A percentile compares a stretch with the other conserved stretches of the same genome.
Evolutionary conservation across 345 rosid genomes (phyloP).

Genomic region (Populus davidiana): DNA sequence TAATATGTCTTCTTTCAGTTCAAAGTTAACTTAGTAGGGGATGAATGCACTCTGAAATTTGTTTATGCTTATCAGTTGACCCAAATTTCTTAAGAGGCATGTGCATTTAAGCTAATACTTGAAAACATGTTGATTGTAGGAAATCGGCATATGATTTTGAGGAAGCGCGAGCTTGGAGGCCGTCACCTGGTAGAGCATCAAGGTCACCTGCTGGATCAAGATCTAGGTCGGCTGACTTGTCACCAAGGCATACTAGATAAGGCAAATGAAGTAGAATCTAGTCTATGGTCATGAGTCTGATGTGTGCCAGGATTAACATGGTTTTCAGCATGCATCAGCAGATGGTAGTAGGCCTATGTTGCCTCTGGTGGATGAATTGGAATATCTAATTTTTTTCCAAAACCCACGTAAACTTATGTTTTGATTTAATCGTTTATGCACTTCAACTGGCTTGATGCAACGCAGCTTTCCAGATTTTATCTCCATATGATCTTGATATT

Average conservation of each 20-base stretch:
- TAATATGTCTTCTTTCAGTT: neutral
- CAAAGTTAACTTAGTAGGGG: neutral
- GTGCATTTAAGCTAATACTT: neutral
- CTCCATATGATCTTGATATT: neutral
- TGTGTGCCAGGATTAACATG: neutral
- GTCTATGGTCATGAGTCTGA: neutral
- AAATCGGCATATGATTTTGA: slow-evolving; percentile 44
- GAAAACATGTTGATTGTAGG: slow-evolving; percentile 28
- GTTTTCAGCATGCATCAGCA: neutral
- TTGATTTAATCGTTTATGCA: neutral
- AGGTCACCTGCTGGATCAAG: slow-evolving; percentile 72
- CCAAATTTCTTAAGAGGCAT: neutral
- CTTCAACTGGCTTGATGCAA: neutral
- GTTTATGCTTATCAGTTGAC: neutral
- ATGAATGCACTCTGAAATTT: neutral
- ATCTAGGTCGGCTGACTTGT: slow-evolving; percentile 68
- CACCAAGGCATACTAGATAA: slow-evolving; percentile 39
- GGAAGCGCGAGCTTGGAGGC: slow-evolving; percentile 46
- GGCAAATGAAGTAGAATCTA: neutral
- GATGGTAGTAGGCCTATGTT: neutral
- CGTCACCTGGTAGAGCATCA: slow-evolving; percentile 40
- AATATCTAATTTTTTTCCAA: neutral
- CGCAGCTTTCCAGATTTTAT: neutral
- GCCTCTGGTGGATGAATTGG: neutral
- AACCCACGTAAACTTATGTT: neutral